A percentile compares a stretch with the other conserved stretches of the same genome.
Conservation (phyloP, 2,329 filamentous ascomycete species). For the Sporothrix protearum region DNA sequence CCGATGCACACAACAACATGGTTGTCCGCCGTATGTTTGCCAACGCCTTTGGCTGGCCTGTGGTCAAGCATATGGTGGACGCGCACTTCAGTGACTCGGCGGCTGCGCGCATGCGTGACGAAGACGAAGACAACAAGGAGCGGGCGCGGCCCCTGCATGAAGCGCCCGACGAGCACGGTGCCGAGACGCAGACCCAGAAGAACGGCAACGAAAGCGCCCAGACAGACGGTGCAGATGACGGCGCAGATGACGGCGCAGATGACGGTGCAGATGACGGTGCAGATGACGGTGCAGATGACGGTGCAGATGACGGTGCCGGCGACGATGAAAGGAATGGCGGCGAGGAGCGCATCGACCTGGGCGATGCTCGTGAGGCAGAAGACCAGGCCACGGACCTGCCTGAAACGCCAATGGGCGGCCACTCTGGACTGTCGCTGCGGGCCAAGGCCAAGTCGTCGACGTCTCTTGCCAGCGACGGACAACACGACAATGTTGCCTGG, state of each 20-base stretch:
- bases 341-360: background rate
- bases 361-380: background rate
- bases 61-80: constrained; percentile 90
- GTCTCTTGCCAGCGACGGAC: constrained; percentile 32
- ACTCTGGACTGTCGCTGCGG: background rate
- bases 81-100: constrained; percentile 83
- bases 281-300: background rate
- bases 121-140: constrained; percentile 63
- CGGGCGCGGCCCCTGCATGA: constrained; percentile 60
- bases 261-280: too few species aligned
- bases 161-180: constrained; percentile 59
- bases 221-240: background rate
- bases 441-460: background rate
- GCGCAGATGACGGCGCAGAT: too few species aligned
- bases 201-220: background rate
- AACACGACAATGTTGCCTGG: constrained; percentile 59
- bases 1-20: constrained; percentile 98
- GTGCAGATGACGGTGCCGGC: background rate
- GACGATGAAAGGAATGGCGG: background rate
- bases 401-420: background rate
- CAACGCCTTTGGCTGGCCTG: constrained; percentile 97
- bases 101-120: constrained; percentile 62
- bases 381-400: constrained; percentile 19
- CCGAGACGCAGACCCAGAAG: constrained; percentile 52
- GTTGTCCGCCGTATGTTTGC: constrained; percentile 94